Evolutionary conservation across 2,329 filamentous ascomycete species (phyloP).

Genomic region (Cladosporium sphaerospermum): DNA sequence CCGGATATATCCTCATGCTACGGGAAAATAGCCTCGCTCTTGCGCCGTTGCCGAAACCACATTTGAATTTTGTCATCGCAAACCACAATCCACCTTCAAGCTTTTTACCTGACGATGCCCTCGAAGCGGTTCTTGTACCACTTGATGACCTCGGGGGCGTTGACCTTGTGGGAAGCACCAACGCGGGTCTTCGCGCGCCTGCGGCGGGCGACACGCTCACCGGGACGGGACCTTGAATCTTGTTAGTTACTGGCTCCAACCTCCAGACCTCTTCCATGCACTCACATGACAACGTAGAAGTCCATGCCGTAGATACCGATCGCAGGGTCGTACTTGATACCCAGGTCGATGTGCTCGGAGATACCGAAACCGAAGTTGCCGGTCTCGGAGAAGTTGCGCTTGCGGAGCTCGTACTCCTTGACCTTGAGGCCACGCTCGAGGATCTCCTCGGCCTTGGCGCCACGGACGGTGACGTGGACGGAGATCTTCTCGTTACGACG

Average conservation of each 20-base stretch:
- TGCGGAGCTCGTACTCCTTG: constrained; percentile 99
- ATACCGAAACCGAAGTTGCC: constrained; percentile 99
- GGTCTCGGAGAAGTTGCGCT: constrained; percentile 99
- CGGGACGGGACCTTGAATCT: constrained; percentile 73
- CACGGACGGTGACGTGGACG: constrained; percentile 98
- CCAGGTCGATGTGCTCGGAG: constrained; percentile 99
- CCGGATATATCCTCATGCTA: constrained; percentile 25
- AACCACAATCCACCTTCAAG: constrained; percentile 12
- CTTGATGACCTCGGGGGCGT: constrained; percentile 90
- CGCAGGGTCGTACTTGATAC: constrained; percentile 98
- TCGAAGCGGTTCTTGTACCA: constrained; percentile 98
- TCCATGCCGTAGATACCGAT: constrained; percentile 99
- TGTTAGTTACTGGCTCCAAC: constrained; percentile 24
- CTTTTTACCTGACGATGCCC: constrained; percentile 92
- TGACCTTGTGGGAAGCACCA: constrained; percentile 86
- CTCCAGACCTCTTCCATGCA: background rate
- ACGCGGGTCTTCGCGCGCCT: constrained; percentile 82
- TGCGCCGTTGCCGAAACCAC: constrained; percentile 21
- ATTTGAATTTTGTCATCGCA: constrained; percentile 17
- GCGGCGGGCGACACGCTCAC: constrained; percentile 95
- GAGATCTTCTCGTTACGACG: constrained; percentile 99
- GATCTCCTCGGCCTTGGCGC: constrained; percentile 99
- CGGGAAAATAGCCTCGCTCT: constrained; percentile 16
- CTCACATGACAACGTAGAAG: constrained; percentile 99
- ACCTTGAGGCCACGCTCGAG: constrained; percentile 99